Evolutionary conservation across 345 rosid species (phyloP), one percentile per base, ranked within the genome.

Genomic region (Passiflora organensis): DNA sequence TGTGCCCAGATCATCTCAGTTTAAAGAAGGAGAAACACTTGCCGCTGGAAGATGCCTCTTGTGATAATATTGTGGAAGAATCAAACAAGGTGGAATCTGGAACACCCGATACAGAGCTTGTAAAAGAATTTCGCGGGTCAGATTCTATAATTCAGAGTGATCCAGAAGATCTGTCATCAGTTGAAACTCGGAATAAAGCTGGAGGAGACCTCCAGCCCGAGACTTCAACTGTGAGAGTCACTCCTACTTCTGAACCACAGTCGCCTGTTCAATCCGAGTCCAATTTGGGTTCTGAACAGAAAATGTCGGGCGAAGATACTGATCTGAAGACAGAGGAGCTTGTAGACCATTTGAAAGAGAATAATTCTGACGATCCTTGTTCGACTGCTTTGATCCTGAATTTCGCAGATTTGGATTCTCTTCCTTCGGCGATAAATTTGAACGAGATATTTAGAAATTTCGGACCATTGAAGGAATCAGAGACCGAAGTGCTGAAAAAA

Each of bases 311-410:
- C 53, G 68, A 51, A 52, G 69, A 55, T 69, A 47, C 56, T 41
- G 39, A 53, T 24, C 34, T 38, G 51, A 68, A 60, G 34, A 64
- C 65, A 48, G 68, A 38, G 53, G 46, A 70, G 46, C 58, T 50
- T 6, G 55, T 32, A 1, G 58, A 43, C 6, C 37, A 23, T n/a
- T 37, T 54, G 48, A 68, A 57, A 21, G 71, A 55, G 48, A 60
- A 62, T 62, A 18, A 44, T 32, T 34, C 39, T 19, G 59, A 70
- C 44, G 78, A 70, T 51, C 13, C 28, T 24, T 65, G 62, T n/a
- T 71, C 72, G 11, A 78, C 84, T 13, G 78, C 86, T 14, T 60
- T 83, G 69, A 68, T 76, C 70, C 68, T 87, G 54, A 80, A 78
- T 55, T 80, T 82, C 62, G 62, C 78, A 1, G 69, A 69, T 63